These are phyloP conservation scores for Hymenoscyphus fraxineus DNA, from an alignment of 2,329 filamentous ascomycete species.

Conservation along the genomic window DNA sequence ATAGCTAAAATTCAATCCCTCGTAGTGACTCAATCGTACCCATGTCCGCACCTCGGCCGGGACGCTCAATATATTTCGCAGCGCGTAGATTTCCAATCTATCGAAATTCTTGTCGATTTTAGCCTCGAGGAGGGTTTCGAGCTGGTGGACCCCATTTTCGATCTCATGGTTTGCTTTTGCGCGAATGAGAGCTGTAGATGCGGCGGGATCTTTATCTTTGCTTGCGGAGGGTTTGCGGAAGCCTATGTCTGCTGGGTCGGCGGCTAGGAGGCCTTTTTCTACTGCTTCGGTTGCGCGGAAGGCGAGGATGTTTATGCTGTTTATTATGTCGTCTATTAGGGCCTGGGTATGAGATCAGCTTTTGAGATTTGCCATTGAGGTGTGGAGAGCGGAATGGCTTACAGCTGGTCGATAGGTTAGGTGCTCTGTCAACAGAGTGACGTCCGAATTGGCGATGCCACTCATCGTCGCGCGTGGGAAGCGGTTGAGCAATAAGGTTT, in stretches of 20 bases:
- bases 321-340: slow-evolving; percentile 96
- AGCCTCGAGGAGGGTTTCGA: slow-evolving; percentile 76
- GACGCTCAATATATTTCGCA: slow-evolving; percentile 79
- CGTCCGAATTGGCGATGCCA: slow-evolving; percentile 34
- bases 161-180: slow-evolving; percentile 65
- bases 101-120: slow-evolving; percentile 84
- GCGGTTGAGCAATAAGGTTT: background rate
- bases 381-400: slow-evolving; percentile 37
- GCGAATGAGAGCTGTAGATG: slow-evolving; percentile 40
- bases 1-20: slow-evolving; percentile 39
- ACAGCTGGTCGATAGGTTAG: slow-evolving; percentile 92
- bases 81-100: slow-evolving; percentile 82
- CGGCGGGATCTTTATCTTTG: slow-evolving; percentile 36
- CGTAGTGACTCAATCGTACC: slow-evolving; percentile 82
- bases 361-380: background rate
- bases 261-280: slow-evolving; percentile 73
- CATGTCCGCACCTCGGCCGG: slow-evolving; percentile 69
- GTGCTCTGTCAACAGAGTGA: slow-evolving; percentile 84
- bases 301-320: slow-evolving; percentile 89
- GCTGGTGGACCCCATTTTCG: slow-evolving; percentile 79
- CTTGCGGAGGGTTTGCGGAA: slow-evolving; percentile 55
- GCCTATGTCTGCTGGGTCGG: slow-evolving; percentile 73
- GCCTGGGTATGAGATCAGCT: slow-evolving; percentile 51
- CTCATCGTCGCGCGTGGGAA: slow-evolving; percentile 21
- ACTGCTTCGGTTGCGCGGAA: slow-evolving; percentile 86